These are phyloP conservation scores for Boletus tylopilopsis DNA, from an alignment of 768 basidiomycete genomes.

Conservation along the genomic window DNA sequence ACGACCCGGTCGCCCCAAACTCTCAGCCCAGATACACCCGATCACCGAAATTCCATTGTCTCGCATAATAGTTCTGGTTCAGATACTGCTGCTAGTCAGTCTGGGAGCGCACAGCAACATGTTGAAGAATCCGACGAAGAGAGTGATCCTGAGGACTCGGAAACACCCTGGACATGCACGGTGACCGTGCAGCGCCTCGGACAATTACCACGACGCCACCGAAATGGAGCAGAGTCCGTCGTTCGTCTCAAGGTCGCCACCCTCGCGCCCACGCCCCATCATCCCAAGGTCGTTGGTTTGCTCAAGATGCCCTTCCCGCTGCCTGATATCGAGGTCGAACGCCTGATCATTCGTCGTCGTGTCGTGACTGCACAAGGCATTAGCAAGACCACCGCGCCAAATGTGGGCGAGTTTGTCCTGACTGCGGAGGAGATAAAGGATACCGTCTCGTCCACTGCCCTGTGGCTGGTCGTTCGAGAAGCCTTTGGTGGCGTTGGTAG, in stretches of 20 bases:
- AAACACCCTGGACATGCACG: constrained; percentile 95
- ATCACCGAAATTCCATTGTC: constrained; percentile 38
- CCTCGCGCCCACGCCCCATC: constrained; percentile 89
- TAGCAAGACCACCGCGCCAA: constrained; percentile 21
- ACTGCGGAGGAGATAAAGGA: constrained; percentile 95
- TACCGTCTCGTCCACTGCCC: constrained; percentile 76
- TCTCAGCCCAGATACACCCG: constrained; percentile 6
- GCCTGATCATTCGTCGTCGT: constrained; percentile 50
- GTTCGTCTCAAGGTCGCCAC: constrained; percentile 70
- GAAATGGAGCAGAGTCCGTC: constrained; percentile 9
- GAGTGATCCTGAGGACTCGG: constrained; percentile 93
- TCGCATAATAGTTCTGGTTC: constrained; percentile 40
- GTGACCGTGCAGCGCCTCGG: constrained; percentile 56
- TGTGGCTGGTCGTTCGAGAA: constrained; percentile 92
- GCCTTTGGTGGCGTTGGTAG: constrained; percentile 88
- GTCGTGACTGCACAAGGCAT: constrained; percentile 31
- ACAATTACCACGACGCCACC: constrained; percentile 7
- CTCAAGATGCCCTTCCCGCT: constrained; percentile 89
- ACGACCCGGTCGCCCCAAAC: constrained; percentile 7
- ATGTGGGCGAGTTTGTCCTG: constrained; percentile 44
- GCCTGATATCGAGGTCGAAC: constrained; percentile 74
- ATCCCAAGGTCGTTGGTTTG: constrained; percentile 90
- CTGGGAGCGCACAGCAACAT: constrained; percentile 17
- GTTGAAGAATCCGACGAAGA: constrained; percentile 62
- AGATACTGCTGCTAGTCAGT: constrained; percentile 25